Conservation (phyloP, 495 filamentous ascomycete genomes). For the Aspergillus incahuasiensis region DNA sequence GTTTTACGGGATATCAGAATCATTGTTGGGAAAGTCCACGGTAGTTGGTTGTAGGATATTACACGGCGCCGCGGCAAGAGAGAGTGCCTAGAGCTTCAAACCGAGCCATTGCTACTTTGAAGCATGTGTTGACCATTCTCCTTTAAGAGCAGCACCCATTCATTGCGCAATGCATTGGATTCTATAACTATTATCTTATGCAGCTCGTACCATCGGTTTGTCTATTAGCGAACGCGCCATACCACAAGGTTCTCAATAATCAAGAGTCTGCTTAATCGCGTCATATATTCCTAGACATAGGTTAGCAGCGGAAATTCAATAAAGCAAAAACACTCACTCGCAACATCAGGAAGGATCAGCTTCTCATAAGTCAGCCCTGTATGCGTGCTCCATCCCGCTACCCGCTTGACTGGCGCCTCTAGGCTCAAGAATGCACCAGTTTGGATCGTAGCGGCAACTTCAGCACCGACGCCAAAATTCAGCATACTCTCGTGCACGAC, state of each 20-base stretch:
- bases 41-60: no score
- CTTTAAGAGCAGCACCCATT: no score
- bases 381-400: slow-evolving; percentile 90
- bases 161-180: neutral
- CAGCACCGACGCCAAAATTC: slow-evolving; percentile 90
- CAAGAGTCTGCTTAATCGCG: slow-evolving; percentile 54
- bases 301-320: neutral
- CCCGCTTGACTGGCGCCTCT: slow-evolving; percentile 86
- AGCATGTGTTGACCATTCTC: no score
- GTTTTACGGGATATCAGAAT: no score
- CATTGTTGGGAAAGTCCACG: no score
- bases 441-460: slow-evolving; percentile 89
- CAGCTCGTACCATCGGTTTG: neutral
- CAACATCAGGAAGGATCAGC: slow-evolving; percentile 86
- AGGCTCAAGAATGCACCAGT: slow-evolving; percentile 80
- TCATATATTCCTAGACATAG: slow-evolving; percentile 55
- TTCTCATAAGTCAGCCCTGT: slow-evolving; percentile 77
- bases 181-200: slow-evolving; percentile 1
- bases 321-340: slow-evolving; percentile 58
- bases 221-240: neutral
- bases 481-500: slow-evolving; percentile 96
- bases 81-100: no score
- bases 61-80: no score
- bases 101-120: no score
- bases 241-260: slow-evolving; percentile 38